Evolutionary conservation across 2,329 filamentous ascomycete genomes (phyloP), one percentile per base, ranked within the genome.

Genomic region (Chrysosporium keratinophilum): DNA sequence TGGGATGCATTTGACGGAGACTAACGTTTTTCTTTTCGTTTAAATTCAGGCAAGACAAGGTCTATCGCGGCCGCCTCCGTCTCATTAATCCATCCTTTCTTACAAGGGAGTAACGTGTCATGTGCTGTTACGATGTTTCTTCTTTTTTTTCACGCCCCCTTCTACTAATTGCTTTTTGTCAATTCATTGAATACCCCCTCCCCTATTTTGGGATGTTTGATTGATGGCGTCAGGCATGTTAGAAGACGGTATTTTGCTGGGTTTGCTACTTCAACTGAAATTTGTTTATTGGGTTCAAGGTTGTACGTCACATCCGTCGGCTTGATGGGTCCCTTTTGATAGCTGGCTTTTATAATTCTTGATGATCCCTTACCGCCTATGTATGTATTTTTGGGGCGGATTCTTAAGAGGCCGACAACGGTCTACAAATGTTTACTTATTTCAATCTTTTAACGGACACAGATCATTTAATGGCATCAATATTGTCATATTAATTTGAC

Each of bases 11-110:
- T 48, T 15, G 4, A 15, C 28, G 3, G 6, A 28, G 19, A 31
- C 46, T 49, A 12, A 42, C 54, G 17, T 69, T 52, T 19, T 63
- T 56, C 20, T 23, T 41, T 28, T 50, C n/a, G 46, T 52, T 39
- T 43, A n/a, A n/a, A 20, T 44, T 31, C 50, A 74, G 71, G 72
- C 69, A 61, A 65, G 69, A 60, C 71, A 74, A 70, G 71, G 71
- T 49, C 65, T 73, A 45, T 67, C 66, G 61, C 67, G 69, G 62
- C 65, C 65, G 50, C 61, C 64, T 46, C 55, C 63, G 39, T 56
- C 56, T 33, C 55, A 54, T 39, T 57, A 45, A 47, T 34, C 14
- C 23, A 11, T 17, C 10, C 23, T 45, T 28, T 6, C 10, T 19
- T 20, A 33, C 42, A 7, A 17, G 7, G 19, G 11, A 10, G 7